Percentiles rank a stretch among this genome's conserved stretches.
These are phyloP conservation scores for Dendrobium nobile DNA, from an alignment of 106 monocot species.

Conservation along the genomic window DNA sequence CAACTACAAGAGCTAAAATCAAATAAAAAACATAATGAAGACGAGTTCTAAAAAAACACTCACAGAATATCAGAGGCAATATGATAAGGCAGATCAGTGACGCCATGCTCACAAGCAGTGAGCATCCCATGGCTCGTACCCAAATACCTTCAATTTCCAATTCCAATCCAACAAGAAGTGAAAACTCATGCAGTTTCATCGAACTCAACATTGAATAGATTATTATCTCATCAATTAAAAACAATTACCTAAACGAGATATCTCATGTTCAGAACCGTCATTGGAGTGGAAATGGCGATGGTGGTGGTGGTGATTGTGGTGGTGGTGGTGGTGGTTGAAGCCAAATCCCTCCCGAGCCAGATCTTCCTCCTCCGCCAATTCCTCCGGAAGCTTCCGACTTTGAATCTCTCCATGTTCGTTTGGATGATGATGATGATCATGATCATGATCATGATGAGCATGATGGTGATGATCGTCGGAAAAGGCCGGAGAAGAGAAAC, in stretches of 20 bases:
- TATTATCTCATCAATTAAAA: background rate
- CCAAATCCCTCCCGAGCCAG: conserved; percentile 34
- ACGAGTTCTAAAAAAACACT: conserved; percentile 10
- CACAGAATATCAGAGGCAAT: conserved; percentile 48
- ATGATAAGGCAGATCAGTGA: conserved; percentile 51
- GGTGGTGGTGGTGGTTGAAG: conserved; percentile 22
- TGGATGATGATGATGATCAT: conserved; percentile 26
- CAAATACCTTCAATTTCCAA: conserved; percentile 50
- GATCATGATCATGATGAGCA: conserved; percentile 1
- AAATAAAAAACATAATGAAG: conserved; percentile 3
- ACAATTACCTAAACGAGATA: conserved; percentile 33
- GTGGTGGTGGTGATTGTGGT: conserved; percentile 1
- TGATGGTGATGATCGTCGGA: conserved; percentile 20
- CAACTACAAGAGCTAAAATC: background rate
- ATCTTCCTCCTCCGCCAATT: conserved; percentile 93
- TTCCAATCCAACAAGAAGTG: conserved; percentile 1
- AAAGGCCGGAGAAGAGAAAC: conserved; percentile 23
- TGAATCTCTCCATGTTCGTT: conserved; percentile 27
- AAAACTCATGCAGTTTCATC: background rate
- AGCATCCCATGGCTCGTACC: conserved; percentile 87
- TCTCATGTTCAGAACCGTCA: conserved; percentile 13
- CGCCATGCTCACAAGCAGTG: conserved; percentile 88
- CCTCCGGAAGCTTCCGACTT: conserved; percentile 64
- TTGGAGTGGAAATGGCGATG: conserved; percentile 12
- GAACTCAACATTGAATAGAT: background rate